These are phyloP conservation scores for Magnaporthales sp. DNA, from an alignment of 2,329 filamentous ascomycete genomes.

Conservation along the genomic window DNA sequence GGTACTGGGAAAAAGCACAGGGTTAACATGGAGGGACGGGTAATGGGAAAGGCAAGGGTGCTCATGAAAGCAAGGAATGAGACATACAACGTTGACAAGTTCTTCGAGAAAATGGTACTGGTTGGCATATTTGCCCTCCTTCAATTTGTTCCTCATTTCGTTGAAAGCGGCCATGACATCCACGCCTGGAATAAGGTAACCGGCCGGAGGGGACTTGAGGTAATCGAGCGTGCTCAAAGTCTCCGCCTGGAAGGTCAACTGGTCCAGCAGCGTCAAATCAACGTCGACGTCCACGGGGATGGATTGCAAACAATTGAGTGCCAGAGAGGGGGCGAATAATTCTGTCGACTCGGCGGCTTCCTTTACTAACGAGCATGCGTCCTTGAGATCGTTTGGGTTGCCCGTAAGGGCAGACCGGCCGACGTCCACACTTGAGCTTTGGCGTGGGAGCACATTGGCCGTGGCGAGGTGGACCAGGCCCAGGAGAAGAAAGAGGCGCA, in stretches of 20 bases:
- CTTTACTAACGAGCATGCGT: neutral
- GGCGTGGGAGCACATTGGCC: neutral
- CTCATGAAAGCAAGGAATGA: too few relatives aligned
- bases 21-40: too few relatives aligned
- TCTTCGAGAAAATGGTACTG: constrained; percentile 22
- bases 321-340: constrained; percentile 11
- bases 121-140: constrained; percentile 20
- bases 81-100: neutral
- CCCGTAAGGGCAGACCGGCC: neutral
- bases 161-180: constrained; percentile 22
- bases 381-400: neutral
- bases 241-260: constrained; percentile 25
- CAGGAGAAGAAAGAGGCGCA: neutral
- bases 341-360: neutral
- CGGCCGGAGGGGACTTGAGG: constrained; percentile 26
- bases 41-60: too few relatives aligned
- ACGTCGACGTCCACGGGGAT: constrained; percentile 35
- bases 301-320: constrained; percentile 29
- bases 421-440: neutral
- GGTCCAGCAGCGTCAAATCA: constrained; percentile 30
- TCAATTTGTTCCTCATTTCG: constrained; percentile 21
- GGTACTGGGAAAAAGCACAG: constrained; percentile 20
- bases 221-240: constrained; percentile 33
- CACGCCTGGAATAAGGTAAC: constrained; percentile 29
- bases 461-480: neutral